These are phyloP conservation scores for Barnettozyma hawaiiensis DNA, from an alignment of 1,139 yeast species.

Conservation along the genomic window DNA sequence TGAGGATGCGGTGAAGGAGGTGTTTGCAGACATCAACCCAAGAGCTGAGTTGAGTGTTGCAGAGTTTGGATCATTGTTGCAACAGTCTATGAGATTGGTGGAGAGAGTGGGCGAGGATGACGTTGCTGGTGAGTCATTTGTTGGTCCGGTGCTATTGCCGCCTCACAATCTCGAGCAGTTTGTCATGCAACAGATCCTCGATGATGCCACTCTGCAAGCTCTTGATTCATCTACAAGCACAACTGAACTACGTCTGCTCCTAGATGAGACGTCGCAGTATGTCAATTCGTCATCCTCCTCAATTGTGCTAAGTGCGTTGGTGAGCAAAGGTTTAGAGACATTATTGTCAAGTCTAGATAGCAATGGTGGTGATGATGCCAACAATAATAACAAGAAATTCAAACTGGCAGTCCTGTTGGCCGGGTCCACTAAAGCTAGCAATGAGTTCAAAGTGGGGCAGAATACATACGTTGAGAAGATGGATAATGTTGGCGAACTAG, in stretches of 20 bases:
- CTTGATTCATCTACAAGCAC: slow-evolving; percentile 22
- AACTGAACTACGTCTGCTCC: slow-evolving; percentile 29
- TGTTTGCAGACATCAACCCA: slow-evolving; percentile 63
- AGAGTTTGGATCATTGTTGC: slow-evolving; percentile 49
- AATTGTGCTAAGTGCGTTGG: slow-evolving; percentile 34
- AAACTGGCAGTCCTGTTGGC: slow-evolving; percentile 70
- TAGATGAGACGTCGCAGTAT: slow-evolving; percentile 49
- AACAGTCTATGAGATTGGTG: slow-evolving; percentile 36
- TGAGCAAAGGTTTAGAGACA: slow-evolving; percentile 30
- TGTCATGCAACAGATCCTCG: slow-evolving; percentile 38
- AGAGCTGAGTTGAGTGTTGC: slow-evolving; percentile 61
- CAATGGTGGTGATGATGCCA: slow-evolving; percentile 2
- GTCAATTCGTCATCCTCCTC: slow-evolving; percentile 38
- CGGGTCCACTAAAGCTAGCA: slow-evolving; percentile 61
- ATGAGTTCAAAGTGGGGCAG: slow-evolving; percentile 38
- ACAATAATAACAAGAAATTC: slow-evolving; percentile 26
- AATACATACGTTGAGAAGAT: slow-evolving; percentile 43
- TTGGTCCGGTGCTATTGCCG: slow-evolving; percentile 26
- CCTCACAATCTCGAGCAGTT: slow-evolving; percentile 28
- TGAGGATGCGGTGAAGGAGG: slow-evolving; percentile 50
- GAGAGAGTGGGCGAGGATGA: slow-evolving; percentile 25
- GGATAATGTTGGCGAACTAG: slow-evolving; percentile 50
- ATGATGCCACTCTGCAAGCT: slow-evolving; percentile 27
- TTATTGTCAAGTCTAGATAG: slow-evolving; percentile 15
- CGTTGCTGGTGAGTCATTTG: slow-evolving; percentile 15